Evolutionary conservation across 805 yeast genomes (phyloP).

Genomic region (Ogataea glucozyma): DNA sequence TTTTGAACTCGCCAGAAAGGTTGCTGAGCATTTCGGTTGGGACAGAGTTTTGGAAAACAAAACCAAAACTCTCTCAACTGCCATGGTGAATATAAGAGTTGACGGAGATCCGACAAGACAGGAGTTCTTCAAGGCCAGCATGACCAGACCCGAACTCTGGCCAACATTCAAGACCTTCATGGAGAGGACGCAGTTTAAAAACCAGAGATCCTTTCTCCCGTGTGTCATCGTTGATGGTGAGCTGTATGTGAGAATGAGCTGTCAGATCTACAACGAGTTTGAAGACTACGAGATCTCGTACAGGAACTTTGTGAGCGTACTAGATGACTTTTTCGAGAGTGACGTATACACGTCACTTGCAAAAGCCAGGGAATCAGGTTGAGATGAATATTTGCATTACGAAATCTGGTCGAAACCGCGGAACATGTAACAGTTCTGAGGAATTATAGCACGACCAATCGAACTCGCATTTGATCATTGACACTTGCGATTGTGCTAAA

Average conservation of each 20-base stretch:
- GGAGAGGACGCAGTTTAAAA: constrained; percentile 22
- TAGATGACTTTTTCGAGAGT: constrained; percentile 25
- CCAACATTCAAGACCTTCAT: constrained; percentile 17
- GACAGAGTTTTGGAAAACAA: constrained; percentile 39
- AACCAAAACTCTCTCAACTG: constrained; percentile 38
- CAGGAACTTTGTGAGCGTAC: constrained; percentile 36
- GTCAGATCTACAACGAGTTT: constrained; percentile 59
- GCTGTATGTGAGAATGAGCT: constrained; percentile 53
- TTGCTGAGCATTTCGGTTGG: constrained; percentile 42
- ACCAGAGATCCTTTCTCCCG: constrained; percentile 50
- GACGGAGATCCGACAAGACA: constrained; percentile 4
- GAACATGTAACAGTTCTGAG: too few species aligned
- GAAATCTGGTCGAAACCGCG: too few species aligned
- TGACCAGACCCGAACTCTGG: constrained; percentile 9
- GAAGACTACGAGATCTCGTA: constrained; percentile 54
- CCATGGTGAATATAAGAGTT: constrained; percentile 47
- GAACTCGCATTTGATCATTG: too few species aligned
- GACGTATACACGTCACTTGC: not conserved
- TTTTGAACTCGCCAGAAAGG: constrained; percentile 43
- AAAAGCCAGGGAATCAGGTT: too few species aligned
- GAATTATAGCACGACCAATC: too few species aligned
- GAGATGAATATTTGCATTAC: too few species aligned
- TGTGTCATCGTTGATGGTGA: constrained; percentile 41
- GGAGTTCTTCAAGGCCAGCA: constrained; percentile 5
- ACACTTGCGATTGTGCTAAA: too few species aligned